Evolutionary conservation across 306 rosid species (phyloP), one percentile per base, ranked within the genome.

Genomic region (Prunus kanzakura): DNA sequence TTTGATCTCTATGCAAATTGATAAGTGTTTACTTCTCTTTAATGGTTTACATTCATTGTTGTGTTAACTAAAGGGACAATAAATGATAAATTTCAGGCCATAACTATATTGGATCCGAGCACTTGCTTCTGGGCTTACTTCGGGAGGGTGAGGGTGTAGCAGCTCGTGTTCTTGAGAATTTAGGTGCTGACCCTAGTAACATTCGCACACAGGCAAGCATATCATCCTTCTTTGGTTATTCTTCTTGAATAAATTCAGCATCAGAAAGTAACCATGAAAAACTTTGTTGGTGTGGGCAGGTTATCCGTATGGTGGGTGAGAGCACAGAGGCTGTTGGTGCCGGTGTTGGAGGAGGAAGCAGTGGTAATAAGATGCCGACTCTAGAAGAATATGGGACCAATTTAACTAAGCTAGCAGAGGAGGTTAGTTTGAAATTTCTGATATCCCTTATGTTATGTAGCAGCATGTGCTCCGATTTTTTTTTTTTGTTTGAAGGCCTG

Each of bases 251-350:
- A 23, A 2, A 13, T 8, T 56, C 2, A 6, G 38, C 4, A 20
- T 41, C 16, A 12, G 29, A 57, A 23, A 58, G 65, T 52, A 56
- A 41, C 45, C 14, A 50, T 62, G n/a, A 20, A 19, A 11, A 46
- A 30, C 25, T 67, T 60, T 43, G 29, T 56, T 78, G 77, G 63
- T 64, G 69, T 29, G 73, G 76, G 73, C 79, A 95, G 99, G 99
- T 95, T 80, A 95, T 92, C 84, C 97, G 99, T 73, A 95, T 95
- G 99, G 97, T 95, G 58, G 99, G 99, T 82, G 97, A 92, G 99
- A 92, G 97, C 88, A 86, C 97, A 6, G 99, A 95, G 78, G 93
- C 89, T 80, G 97, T 90, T 77, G 88, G 91, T 61, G 95, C 97
- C 62, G 88, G 93, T 77, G 96, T 91, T 81, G 97, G 96, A 51